phyloP scores from a whole-genome alignment of 495 filamentous ascomycete genomes.

The Penicillium goetzii region DNA sequence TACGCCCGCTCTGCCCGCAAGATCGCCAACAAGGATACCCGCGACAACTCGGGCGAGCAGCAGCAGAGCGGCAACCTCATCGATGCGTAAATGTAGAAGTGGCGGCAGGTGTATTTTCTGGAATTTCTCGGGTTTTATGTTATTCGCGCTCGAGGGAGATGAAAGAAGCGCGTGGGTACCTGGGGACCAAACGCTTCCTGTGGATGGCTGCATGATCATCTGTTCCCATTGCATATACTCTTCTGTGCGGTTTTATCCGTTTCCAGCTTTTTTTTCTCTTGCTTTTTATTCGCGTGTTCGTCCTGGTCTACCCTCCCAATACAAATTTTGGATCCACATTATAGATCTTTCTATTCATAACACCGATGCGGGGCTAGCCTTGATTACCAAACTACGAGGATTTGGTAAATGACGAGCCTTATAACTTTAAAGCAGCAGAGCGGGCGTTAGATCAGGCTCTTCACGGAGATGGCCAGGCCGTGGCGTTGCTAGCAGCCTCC shows the following conservation, averaged over 20 bases:
- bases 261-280: slow-evolving; percentile 10
- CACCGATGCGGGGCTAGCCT: too few relatives aligned
- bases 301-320: slow-evolving; percentile 3
- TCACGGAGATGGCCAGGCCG: too few relatives aligned
- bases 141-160: slow-evolving; percentile 9
- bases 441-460: too few relatives aligned
- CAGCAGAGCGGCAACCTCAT: slow-evolving; percentile 63
- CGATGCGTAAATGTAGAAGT: slow-evolving; percentile 46
- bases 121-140: slow-evolving; percentile 16
- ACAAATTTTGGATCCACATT: slow-evolving; percentile 7
- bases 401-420: too few relatives aligned
- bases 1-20: slow-evolving; percentile 72
- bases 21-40: slow-evolving; percentile 66
- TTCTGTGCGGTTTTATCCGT: slow-evolving; percentile 27
- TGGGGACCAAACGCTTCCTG: not conserved
- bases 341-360: not conserved
- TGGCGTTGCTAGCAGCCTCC: too few relatives aligned
- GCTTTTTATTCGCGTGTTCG: slow-evolving; percentile 14
- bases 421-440: too few relatives aligned
- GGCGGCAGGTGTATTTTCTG: not conserved
- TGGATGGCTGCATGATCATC: slow-evolving; percentile 16
- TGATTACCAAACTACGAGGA: too few relatives aligned
- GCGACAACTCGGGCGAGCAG: slow-evolving; percentile 65
- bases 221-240: slow-evolving; percentile 31
- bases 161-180: slow-evolving; percentile 15